A percentile compares a stretch with the other conserved stretches of the same genome.
Conservation (phyloP, 2,329 filamentous ascomycete species). For the Didymella sp. region DNA sequence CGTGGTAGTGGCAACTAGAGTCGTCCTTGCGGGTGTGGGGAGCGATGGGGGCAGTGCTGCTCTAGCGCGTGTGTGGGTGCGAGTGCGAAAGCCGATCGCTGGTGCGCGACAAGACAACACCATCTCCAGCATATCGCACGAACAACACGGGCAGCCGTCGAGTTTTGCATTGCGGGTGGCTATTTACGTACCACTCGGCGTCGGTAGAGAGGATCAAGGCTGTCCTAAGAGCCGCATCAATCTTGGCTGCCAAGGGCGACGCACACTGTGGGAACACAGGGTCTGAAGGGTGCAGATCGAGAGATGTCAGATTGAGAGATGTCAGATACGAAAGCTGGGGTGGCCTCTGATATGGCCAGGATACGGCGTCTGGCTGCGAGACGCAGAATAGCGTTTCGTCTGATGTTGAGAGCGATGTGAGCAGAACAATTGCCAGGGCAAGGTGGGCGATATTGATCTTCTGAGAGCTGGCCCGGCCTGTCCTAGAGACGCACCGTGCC, state of each 20-base stretch:
- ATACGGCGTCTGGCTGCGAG: neutral
- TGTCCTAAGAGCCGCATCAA: slow-evolving; percentile 33
- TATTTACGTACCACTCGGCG: slow-evolving; percentile 39
- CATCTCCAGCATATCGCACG: slow-evolving; percentile 16
- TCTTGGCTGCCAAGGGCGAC: slow-evolving; percentile 38
- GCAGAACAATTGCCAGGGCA: slow-evolving; percentile 3
- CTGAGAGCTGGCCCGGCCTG: slow-evolving; percentile 8
- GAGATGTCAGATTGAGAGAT: neutral
- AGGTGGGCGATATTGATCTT: slow-evolving; percentile 9
- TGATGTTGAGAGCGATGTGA: slow-evolving; percentile 1
- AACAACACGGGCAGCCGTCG: slow-evolving; percentile 3
- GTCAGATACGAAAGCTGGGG: neutral
- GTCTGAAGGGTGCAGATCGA: slow-evolving; percentile 11
- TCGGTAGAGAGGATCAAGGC: slow-evolving; percentile 27
- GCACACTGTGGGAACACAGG: slow-evolving; percentile 28
- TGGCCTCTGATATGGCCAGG: neutral
- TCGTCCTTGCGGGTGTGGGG: slow-evolving; percentile 32
- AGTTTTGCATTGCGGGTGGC: slow-evolving; percentile 13
- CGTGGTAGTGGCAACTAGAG: slow-evolving; percentile 30
- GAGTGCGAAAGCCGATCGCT: slow-evolving; percentile 20
- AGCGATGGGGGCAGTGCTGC: slow-evolving; percentile 32
- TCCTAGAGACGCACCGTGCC: slow-evolving; percentile 18
- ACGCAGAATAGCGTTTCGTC: neutral
- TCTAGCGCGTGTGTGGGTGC: slow-evolving; percentile 23
- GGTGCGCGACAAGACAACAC: slow-evolving; percentile 15